Evolutionary conservation across 202 grass and related monocot genomes (phyloP).

Genomic region (Setaria italica): DNA sequence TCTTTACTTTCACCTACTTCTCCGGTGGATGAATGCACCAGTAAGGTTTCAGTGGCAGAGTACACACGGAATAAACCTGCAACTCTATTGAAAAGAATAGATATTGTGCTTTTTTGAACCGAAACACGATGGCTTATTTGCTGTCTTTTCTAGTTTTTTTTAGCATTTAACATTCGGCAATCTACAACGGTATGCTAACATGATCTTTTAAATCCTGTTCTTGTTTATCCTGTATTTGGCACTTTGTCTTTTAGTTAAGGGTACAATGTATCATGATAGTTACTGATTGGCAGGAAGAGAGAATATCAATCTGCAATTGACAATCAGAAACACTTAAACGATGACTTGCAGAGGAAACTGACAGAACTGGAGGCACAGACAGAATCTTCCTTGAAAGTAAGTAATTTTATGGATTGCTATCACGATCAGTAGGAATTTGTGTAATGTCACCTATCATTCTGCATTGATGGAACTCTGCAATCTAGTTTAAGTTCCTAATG

Average conservation of each 20-base stretch:
- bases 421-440: conserved; percentile 22
- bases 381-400: conserved; percentile 76
- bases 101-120: not conserved
- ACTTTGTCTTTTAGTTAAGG: not conserved
- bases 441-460: not conserved
- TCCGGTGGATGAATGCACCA: not conserved
- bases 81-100: conserved; percentile 13
- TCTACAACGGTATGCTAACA: conserved; percentile 2
- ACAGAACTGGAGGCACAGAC: conserved; percentile 61
- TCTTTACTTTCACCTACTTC: conserved; percentile 4
- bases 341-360: conserved; percentile 71
- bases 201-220: not conserved
- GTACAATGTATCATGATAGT: conserved; percentile 22
- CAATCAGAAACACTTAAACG: conserved; percentile 71
- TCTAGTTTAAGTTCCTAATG: conserved; percentile 10
- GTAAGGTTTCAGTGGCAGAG: not conserved
- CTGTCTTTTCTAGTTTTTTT: conserved; percentile 7
- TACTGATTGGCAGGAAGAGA: conserved; percentile 67
- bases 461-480: not conserved
- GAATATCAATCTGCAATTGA: conserved; percentile 76
- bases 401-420: conserved; percentile 35
- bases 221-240: conserved; percentile 15
- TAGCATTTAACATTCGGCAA: conserved; percentile 18
- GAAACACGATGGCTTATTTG: not conserved
- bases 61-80: not conserved